Base-by-base conservation (phyloP, 2,329 filamentous ascomycete genomes). In the Monosporascus sp. region DNA sequence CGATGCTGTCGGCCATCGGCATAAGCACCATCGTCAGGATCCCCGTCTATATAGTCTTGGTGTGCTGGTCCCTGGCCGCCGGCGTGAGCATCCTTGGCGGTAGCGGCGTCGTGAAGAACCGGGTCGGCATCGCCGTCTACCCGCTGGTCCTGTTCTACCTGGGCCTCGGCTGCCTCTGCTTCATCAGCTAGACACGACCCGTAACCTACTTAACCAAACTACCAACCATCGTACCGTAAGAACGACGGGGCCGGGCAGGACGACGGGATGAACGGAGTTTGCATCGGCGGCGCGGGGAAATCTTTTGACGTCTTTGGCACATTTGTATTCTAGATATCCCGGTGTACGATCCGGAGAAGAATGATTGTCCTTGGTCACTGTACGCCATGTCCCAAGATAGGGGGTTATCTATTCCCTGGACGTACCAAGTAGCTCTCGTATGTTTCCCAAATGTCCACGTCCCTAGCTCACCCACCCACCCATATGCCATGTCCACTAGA, bases 101-200 rank as follows among this genome's bases (percentile, higher is more conserved):
- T 43, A 97, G 92, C 54, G 94, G 94, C 14, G 93, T 99, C 45
- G 87, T 99, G 58, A 92, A 92, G 76, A 97, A 97, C 73, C 81
- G 94, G 49, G 92, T 97, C 48, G 90, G 87, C 24, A 86, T 99
- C 66, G 94, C 94, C 18, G 91, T 99, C 22, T 99, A 95, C 68
- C 94, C 94, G 53, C 77, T 99, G 50, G 88, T 97, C 68, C 88
- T 97, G 48, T 99, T 97, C 73, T 99, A 99, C 72, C 77, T 97
- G 54, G 89, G 89, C 36, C 77, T 99, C 62, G 93, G 92, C 50
- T 97, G 91, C 70, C 81, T 99, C 56, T 99, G 94, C 79, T 97
- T 97, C 72, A 96, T 99, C 70, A 97, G 91, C 75, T 96, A 83
- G 69, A 43, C 35, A 48, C 62, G 20, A 9, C 31, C 31, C n/a